Evolutionary conservation across 2,329 filamentous ascomycete genomes (phyloP).

Genomic region (Tolypocladium guangdongense): DNA sequence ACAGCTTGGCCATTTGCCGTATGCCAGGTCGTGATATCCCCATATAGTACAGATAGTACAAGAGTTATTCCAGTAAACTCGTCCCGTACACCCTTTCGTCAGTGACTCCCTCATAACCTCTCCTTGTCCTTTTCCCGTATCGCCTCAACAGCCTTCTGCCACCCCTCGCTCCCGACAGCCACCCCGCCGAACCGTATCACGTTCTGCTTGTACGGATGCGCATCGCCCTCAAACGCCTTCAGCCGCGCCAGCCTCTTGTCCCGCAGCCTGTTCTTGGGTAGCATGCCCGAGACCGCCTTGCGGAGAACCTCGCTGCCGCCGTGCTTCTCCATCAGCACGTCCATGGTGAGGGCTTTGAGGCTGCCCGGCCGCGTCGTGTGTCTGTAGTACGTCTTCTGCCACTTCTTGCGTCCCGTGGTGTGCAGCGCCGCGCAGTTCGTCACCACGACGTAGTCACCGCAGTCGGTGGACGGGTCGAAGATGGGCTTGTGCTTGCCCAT

Average conservation of each 20-base stretch:
- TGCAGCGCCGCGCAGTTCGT: slow-evolving; percentile 79
- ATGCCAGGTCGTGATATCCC: not conserved
- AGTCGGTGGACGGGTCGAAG: slow-evolving; percentile 94
- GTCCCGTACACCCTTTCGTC: not conserved
- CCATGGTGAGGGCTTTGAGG: slow-evolving; percentile 85
- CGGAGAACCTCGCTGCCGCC: slow-evolving; percentile 85
- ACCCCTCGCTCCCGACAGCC: slow-evolving; percentile 40
- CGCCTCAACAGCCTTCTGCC: slow-evolving; percentile 38
- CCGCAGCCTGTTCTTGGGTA: slow-evolving; percentile 90
- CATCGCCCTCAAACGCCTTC: slow-evolving; percentile 91
- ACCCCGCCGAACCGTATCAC: slow-evolving; percentile 61
- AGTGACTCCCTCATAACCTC: slow-evolving; percentile 32
- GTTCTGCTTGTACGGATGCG: slow-evolving; percentile 87
- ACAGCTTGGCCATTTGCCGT: not conserved
- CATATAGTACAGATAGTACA: slow-evolving; percentile 23
- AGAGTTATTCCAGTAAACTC: slow-evolving; percentile 9
- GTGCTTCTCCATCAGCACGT: slow-evolving; percentile 85
- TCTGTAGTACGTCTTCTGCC: slow-evolving; percentile 91
- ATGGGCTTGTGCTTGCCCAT: slow-evolving; percentile 99
- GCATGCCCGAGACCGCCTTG: slow-evolving; percentile 90
- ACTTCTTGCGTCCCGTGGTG: slow-evolving; percentile 83
- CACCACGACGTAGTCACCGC: slow-evolving; percentile 96
- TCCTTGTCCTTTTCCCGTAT: slow-evolving; percentile 37
- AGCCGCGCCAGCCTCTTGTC: slow-evolving; percentile 79
- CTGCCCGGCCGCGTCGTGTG: slow-evolving; percentile 86